Evolutionary conservation across 192 early-diverging fungal species (phyloP).

Genomic region (Entomortierella lignicola): DNA sequence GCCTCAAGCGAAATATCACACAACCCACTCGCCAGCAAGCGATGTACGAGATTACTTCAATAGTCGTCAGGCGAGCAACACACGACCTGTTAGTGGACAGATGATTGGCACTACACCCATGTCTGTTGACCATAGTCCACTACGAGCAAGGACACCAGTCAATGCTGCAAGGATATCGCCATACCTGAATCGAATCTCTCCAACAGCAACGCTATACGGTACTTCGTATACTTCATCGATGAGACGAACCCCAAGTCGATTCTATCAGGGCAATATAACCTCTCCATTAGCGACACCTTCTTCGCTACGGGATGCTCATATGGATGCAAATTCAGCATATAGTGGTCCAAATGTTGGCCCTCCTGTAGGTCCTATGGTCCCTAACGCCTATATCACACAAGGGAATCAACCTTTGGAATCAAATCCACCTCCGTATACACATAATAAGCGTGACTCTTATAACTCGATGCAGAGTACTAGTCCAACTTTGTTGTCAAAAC

Average conservation of each 20-base stretch:
- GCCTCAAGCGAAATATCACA: constrained; percentile 36
- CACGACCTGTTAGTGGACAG: constrained; percentile 16
- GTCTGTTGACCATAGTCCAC: constrained; percentile 21
- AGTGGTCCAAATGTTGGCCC: constrained; percentile 2
- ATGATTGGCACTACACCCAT: constrained; percentile 37
- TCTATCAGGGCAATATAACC: constrained; percentile 25
- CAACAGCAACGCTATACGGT: constrained; percentile 27
- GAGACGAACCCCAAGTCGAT: constrained; percentile 24
- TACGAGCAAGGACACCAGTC: constrained; percentile 29
- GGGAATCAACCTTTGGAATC: constrained; percentile 16
- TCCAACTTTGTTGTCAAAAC: constrained; percentile 27
- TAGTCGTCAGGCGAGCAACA: constrained; percentile 18
- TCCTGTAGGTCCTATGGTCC: background rate
- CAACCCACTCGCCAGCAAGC: constrained; percentile 26
- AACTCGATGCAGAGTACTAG: constrained; percentile 26
- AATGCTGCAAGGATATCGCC: constrained; percentile 47
- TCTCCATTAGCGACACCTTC: constrained; percentile 46
- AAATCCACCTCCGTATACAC: constrained; percentile 7
- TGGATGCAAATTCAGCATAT: constrained; percentile 19
- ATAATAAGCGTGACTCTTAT: constrained; percentile 42
- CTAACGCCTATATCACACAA: constrained; percentile 9
- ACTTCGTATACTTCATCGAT: constrained; percentile 34
- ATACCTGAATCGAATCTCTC: constrained; percentile 46
- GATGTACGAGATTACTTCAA: constrained; percentile 49
- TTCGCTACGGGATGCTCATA: constrained; percentile 27